Percentiles rank a stretch among this genome's conserved stretches.
Conservation (phyloP, 768 basidiomycete species). For the Naganishia vishniacii region DNA sequence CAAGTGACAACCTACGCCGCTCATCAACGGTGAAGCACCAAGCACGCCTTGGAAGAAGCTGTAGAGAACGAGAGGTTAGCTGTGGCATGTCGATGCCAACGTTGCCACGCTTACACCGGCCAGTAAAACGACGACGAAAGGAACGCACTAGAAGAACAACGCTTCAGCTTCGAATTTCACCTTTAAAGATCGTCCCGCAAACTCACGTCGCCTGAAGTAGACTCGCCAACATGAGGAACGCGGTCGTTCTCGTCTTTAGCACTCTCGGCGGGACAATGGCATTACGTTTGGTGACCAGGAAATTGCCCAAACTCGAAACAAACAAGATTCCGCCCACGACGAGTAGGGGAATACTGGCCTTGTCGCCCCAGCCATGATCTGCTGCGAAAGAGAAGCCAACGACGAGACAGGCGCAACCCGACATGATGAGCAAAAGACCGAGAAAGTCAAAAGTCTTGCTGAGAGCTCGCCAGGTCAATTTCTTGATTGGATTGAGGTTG, state of each 20-base stretch:
- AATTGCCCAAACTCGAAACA: slow-evolving; percentile 32
- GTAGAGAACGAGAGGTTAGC: slow-evolving; percentile 32
- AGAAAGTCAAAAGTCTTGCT: slow-evolving; percentile 49
- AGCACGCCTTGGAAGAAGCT: slow-evolving; percentile 43
- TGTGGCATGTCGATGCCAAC: slow-evolving; percentile 1
- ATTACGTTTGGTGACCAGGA: slow-evolving; percentile 46
- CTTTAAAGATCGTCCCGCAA: no score
- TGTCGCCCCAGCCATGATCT: slow-evolving; percentile 41
- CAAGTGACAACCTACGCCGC: background rate
- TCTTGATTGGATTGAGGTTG: slow-evolving; percentile 43
- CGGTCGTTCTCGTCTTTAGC: slow-evolving; percentile 45
- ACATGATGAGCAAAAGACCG: slow-evolving; percentile 48
- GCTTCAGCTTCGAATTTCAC: no score
- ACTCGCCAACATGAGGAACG: slow-evolving; percentile 39
- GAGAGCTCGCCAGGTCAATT: slow-evolving; percentile 36
- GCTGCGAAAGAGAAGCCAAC: slow-evolving; percentile 47
- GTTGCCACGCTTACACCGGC: slow-evolving; percentile 7
- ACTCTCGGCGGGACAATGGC: slow-evolving; percentile 49
- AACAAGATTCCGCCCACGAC: slow-evolving; percentile 37
- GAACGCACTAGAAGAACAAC: slow-evolving; percentile 29
- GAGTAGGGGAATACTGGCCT: slow-evolving; percentile 45
- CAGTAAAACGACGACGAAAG: slow-evolving; percentile 16
- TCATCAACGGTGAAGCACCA: slow-evolving; percentile 13
- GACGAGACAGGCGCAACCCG: slow-evolving; percentile 44
- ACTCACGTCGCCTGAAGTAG: slow-evolving; percentile 34